These are phyloP conservation scores for Mycena kentingensis DNA, from an alignment of 768 basidiomycete genomes.

Conservation along the genomic window DNA sequence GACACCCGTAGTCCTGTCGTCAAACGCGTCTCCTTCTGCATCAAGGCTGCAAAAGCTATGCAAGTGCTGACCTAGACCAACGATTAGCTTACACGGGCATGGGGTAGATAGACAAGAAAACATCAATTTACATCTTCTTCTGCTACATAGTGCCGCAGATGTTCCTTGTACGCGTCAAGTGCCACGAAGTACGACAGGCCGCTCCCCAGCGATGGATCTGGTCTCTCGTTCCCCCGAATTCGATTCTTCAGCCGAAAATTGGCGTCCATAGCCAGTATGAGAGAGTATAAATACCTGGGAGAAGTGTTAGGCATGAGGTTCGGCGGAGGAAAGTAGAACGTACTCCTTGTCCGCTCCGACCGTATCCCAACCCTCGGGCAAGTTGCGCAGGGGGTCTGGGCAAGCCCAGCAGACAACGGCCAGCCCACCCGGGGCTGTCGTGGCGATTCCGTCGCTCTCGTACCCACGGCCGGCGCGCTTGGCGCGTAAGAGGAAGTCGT, in stretches of 20 bases:
- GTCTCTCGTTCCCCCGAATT: background rate
- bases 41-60: constrained; percentile 10
- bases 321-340: background rate
- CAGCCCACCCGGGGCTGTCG: constrained; percentile 5
- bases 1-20: constrained; percentile 1
- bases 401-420: constrained; percentile 26
- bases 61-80: constrained; percentile 9
- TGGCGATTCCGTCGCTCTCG: constrained; percentile 6
- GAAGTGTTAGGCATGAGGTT: background rate
- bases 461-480: constrained; percentile 1
- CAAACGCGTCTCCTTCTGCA: constrained; percentile 15
- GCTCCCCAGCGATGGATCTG: constrained; percentile 15
- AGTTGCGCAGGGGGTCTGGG: constrained; percentile 15
- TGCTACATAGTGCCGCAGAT: constrained; percentile 5
- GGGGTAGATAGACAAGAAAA: background rate
- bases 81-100: background rate
- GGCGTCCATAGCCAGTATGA: constrained; percentile 15
- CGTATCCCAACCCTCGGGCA: constrained; percentile 16
- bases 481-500: background rate
- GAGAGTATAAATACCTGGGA: constrained; percentile 5
- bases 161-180: constrained; percentile 6
- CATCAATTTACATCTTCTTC: background rate
- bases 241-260: constrained; percentile 22
- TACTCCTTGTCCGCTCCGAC: constrained; percentile 1
- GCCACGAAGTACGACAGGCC: constrained; percentile 19